Percentiles rank a stretch among this genome's conserved stretches.
Conservation (phyloP, 345 rosid species). For the Brassica napus region DNA sequence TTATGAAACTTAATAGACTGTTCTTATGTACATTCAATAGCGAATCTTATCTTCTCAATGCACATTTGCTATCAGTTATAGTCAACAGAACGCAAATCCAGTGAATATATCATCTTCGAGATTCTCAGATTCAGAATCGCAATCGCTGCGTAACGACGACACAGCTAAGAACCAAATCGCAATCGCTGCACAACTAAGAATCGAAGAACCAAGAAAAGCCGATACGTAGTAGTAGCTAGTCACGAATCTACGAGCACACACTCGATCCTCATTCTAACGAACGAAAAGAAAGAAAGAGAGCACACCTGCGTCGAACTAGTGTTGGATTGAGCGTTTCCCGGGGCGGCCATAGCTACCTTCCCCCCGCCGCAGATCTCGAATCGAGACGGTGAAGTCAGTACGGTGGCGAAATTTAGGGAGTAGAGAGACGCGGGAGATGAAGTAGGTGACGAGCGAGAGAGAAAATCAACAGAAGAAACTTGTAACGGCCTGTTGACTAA, state of each 20-base stretch:
- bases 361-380: too few species aligned
- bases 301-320: slow-evolving; percentile 82
- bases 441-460: too few species aligned
- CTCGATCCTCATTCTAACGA: slow-evolving; percentile 2
- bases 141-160: neutral
- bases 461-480: too few species aligned
- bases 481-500: too few species aligned
- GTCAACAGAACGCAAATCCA: slow-evolving; percentile 12
- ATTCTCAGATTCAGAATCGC: neutral
- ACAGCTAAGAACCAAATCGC: neutral
- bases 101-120: neutral
- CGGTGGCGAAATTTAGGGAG: too few species aligned
- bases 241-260: slow-evolving; percentile 1
- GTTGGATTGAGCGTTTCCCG: slow-evolving; percentile 16
- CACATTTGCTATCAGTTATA: neutral
- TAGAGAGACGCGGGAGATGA: too few species aligned
- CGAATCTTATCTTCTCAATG: neutral
- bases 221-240: slow-evolving; percentile 1
- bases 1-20: neutral
- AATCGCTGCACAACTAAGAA: neutral
- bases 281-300: slow-evolving; percentile 8
- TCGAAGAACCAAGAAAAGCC: slow-evolving; percentile 2
- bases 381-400: too few species aligned
- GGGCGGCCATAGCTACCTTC: too few species aligned
- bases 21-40: neutral